Percentiles rank a stretch among this genome's conserved stretches.
Conservation (phyloP, 73 alveolate genomes). For the Paramecium primaurelia region DNA sequence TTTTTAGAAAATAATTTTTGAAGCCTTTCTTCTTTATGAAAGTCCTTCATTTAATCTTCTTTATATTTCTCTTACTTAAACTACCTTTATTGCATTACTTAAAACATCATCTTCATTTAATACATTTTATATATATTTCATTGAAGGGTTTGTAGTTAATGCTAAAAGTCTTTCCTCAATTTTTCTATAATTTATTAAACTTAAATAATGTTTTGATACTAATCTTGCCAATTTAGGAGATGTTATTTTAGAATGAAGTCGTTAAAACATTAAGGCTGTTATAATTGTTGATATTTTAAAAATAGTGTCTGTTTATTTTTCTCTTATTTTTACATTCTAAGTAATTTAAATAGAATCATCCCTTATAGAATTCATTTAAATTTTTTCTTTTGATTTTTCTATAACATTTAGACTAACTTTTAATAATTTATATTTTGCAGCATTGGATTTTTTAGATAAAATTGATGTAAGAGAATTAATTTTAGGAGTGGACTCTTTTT, state of each 20-base stretch:
- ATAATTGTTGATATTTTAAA: not conserved
- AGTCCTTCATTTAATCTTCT: constrained; percentile 37
- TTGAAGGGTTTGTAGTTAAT: not conserved
- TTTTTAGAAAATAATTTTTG: not conserved
- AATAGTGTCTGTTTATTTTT: not conserved
- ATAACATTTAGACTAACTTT: not conserved
- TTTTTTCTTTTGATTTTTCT: not conserved
- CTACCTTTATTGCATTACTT: not conserved
- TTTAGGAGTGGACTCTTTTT: not conserved
- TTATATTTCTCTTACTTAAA: not conserved
- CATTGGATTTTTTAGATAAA: not conserved
- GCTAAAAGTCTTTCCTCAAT: not conserved
- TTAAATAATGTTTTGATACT: not conserved
- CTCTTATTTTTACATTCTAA: not conserved
- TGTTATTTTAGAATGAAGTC: not conserved
- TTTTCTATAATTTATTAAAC: not conserved
- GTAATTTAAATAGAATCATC: not conserved
- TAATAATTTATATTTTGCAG: not conserved
- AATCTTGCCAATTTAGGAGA: not conserved
- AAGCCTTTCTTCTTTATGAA: not conserved
- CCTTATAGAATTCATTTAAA: not conserved
- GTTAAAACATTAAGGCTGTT: not conserved
- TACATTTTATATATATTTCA: not conserved
- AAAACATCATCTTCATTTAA: not conserved
- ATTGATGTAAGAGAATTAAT: not conserved